Base-by-base conservation (phyloP, 257 asterid species). In the Penstemon davidsonii region DNA sequence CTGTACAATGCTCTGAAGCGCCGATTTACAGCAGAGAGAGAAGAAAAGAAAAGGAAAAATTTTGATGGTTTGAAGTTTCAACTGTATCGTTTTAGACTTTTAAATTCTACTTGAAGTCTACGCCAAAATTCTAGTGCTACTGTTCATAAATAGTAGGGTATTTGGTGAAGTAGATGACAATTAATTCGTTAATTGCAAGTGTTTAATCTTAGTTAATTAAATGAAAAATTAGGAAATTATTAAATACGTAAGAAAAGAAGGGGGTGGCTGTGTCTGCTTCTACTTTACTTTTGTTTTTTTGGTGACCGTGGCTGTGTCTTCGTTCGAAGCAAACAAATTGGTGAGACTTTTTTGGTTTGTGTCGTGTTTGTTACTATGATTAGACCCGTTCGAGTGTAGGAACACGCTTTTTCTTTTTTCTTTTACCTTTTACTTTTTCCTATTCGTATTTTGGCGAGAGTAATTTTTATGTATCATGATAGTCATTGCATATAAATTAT, bases 21-120 rank as follows among this genome's bases (percentile, higher is more conserved):
- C 4, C 5, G 57, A 11, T 68, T 56, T 4, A 54, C 68, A 41
- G 57, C 12, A 25, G 33, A 25, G 3, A 25, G 56, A 54, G 53
- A 70, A 51, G 15, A 33, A 41, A 9, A 33, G 40, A 12, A 64
- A 8, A 61, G 19, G 36, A 45, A 15, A 15, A 38, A 13, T 5
- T 6, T 18, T 13, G 67, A 44, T 5, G 42, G 10, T 36, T 15
- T 15, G 18, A 15, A 36, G 49, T 41, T 6, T 8, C 18, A 52
- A 60, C 15, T 8, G 54, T 8, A 60, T 7, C 54, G 52, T 33
- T 40, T 51, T 25, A 2, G 42, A 68, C 11, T 54, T 76, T 68
- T 5, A 61, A 46, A 73, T 67, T 73, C 68, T 41, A 76, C 78
- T 65, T 76, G 63, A 64, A 75, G 79, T 72, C 78, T 51, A 72